These are phyloP conservation scores for Huiozyma naganishii DNA, from an alignment of 805 yeast genomes.

Conservation along the genomic window DNA sequence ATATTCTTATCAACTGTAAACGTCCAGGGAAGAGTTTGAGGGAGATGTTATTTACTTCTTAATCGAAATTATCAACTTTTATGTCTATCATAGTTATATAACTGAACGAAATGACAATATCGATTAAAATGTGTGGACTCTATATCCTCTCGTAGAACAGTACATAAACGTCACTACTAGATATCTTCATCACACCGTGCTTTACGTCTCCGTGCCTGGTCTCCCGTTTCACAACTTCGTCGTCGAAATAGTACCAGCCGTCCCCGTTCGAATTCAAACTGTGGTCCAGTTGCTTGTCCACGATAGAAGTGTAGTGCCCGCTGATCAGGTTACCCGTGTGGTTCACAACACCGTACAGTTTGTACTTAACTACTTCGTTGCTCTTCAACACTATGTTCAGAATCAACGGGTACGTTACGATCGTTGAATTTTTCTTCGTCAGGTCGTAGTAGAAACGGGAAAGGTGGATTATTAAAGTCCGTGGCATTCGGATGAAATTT, in stretches of 20 bases:
- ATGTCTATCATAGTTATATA: no score
- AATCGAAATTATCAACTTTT: background rate
- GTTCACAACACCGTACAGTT: conserved; percentile 52
- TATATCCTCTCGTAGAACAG: conserved; percentile 45
- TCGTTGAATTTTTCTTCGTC: conserved; percentile 41
- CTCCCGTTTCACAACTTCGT: conserved; percentile 43
- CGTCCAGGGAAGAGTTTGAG: no score
- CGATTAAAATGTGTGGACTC: no score
- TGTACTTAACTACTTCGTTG: conserved; percentile 33
- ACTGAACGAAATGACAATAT: no score
- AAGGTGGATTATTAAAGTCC: conserved; percentile 67
- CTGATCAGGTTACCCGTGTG: conserved; percentile 61
- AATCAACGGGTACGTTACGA: conserved; percentile 45
- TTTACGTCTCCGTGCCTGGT: conserved; percentile 38
- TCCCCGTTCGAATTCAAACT: conserved; percentile 28
- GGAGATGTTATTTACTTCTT: background rate
- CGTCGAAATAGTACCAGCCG: conserved; percentile 69
- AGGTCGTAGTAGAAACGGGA: conserved; percentile 60
- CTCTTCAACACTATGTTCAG: conserved; percentile 37
- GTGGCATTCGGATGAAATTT: conserved; percentile 70
- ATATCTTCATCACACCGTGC: conserved; percentile 29
- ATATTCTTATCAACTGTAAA: background rate
- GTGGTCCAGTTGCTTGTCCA: conserved; percentile 37
- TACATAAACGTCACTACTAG: conserved; percentile 55
- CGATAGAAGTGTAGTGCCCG: conserved; percentile 68